Conservation (phyloP, 306 rosid species). For the Prunus campanulata region DNA sequence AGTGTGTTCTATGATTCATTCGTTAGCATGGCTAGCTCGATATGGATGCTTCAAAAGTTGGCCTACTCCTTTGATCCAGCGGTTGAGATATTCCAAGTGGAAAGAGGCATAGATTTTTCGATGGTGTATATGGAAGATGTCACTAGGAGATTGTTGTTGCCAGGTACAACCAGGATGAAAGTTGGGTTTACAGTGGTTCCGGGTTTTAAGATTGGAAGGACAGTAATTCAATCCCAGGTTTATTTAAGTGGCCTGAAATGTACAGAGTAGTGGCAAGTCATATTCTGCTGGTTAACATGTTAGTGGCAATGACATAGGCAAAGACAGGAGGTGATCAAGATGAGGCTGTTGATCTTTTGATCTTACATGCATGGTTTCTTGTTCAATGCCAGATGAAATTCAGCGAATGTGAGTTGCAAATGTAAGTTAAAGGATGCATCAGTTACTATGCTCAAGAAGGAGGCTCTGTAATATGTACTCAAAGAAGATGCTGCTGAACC, state of each 20-base stretch:
- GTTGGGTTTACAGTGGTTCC: constrained; percentile 93
- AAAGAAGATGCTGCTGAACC: constrained; percentile 18
- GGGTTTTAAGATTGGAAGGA: constrained; percentile 71
- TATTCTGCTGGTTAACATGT: constrained; percentile 16
- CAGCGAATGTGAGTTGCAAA: constrained; percentile 13
- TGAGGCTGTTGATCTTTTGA: constrained; percentile 14
- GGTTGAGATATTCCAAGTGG: constrained; percentile 83
- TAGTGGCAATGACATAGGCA: constrained; percentile 13
- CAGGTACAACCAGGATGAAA: constrained; percentile 60
- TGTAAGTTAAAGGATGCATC: background rate
- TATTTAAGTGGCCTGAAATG: constrained; percentile 49
- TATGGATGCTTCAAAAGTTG: constrained; percentile 87
- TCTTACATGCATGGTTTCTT: constrained; percentile 8
- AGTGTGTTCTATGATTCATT: constrained; percentile 84
- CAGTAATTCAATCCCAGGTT: constrained; percentile 85
- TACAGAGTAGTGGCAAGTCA: constrained; percentile 32
- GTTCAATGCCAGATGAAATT: constrained; percentile 7
- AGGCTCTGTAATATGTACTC: background rate
- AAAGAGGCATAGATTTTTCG: constrained; percentile 79
- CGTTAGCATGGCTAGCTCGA: constrained; percentile 83
- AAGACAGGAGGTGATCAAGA: constrained; percentile 11
- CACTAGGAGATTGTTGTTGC: constrained; percentile 51
- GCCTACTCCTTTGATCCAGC: constrained; percentile 72
- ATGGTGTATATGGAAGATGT: constrained; percentile 88
- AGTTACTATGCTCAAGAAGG: constrained; percentile 10